A percentile compares a stretch with the other conserved stretches of the same genome.
Conservation (phyloP, 2,329 filamentous ascomycete genomes). For the Bipolaris bicolor region DNA sequence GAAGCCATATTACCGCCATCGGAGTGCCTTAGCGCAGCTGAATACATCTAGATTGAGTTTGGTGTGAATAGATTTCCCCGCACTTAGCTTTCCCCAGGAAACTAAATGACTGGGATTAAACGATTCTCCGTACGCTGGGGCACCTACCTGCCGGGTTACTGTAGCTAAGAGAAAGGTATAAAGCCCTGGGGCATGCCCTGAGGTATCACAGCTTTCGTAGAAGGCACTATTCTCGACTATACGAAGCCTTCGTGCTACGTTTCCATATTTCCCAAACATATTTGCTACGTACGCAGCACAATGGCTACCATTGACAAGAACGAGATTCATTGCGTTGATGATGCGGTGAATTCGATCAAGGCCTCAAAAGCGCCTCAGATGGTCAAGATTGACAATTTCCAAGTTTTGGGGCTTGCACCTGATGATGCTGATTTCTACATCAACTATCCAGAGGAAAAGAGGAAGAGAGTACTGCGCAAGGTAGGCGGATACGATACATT, state of each 20-base stretch:
- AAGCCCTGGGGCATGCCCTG: neutral
- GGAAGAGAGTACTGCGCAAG: conserved; percentile 52
- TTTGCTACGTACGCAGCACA: neutral
- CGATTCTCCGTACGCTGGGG: conserved; percentile 2
- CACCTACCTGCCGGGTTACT: neutral
- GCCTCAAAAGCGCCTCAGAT: conserved; percentile 28
- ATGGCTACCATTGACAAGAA: conserved; percentile 30
- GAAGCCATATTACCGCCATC: neutral
- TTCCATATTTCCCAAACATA: neutral
- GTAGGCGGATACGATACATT: neutral
- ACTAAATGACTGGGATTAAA: conserved; percentile 2
- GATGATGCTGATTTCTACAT: conserved; percentile 33
- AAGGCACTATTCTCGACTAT: neutral
- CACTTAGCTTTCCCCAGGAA: conserved; percentile 11
- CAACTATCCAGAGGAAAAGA: conserved; percentile 49
- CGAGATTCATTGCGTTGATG: conserved; percentile 32
- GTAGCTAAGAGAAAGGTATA: neutral
- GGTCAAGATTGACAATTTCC: conserved; percentile 35
- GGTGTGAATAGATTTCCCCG: conserved; percentile 7
- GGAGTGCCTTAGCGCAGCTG: neutral
- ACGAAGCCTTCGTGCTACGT: neutral
- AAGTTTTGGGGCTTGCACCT: conserved; percentile 31
- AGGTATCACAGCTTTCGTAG: neutral
- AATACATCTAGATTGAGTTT: neutral
- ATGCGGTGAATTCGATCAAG: conserved; percentile 27